A percentile compares a stretch with the other conserved stretches of the same genome.
Conservation (phyloP, 371 early-diverging fungal species). For the Gilbertella persicaria region DNA sequence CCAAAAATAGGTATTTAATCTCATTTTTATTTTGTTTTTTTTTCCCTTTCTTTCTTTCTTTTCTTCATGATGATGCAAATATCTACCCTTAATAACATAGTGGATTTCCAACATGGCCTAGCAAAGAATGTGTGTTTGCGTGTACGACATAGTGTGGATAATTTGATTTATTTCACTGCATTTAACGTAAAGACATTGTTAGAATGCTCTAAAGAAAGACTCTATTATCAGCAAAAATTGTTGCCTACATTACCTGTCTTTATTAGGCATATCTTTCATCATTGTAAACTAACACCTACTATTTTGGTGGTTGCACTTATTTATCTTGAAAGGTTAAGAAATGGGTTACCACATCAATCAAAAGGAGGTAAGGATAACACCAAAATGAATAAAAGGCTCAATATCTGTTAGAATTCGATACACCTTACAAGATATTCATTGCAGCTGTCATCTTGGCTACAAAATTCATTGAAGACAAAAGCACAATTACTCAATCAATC, state of each 20-base stretch:
- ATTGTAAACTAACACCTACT: conserved; percentile 43
- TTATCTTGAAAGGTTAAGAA: conserved; percentile 70
- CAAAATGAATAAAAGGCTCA: no score
- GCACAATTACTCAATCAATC: conserved; percentile 32
- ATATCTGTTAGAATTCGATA: conserved; percentile 66
- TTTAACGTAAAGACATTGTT: conserved; percentile 29
- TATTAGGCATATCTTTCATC: conserved; percentile 36
- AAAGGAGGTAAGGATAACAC: conserved; percentile 59
- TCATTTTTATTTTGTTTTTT: neutral
- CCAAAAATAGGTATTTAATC: conserved; percentile 8
- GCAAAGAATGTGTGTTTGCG: neutral
- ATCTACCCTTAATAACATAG: neutral
- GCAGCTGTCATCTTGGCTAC: conserved; percentile 71
- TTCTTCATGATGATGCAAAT: conserved; percentile 8
- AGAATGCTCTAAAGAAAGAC: conserved; percentile 31
- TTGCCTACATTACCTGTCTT: conserved; percentile 36
- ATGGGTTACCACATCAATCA: conserved; percentile 56
- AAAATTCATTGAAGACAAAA: conserved; percentile 65
- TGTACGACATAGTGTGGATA: conserved; percentile 20
- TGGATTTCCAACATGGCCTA: neutral
- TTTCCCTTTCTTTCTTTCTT: neutral
- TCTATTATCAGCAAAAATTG: conserved; percentile 30
- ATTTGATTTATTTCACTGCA: conserved; percentile 31
- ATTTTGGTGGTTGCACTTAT: conserved; percentile 64
- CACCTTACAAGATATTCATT: conserved; percentile 75